Evolutionary conservation across 1,284 basidiomycete genomes (phyloP), one percentile per base, ranked within the genome.

Genomic region (Schizophyllum amplum): DNA sequence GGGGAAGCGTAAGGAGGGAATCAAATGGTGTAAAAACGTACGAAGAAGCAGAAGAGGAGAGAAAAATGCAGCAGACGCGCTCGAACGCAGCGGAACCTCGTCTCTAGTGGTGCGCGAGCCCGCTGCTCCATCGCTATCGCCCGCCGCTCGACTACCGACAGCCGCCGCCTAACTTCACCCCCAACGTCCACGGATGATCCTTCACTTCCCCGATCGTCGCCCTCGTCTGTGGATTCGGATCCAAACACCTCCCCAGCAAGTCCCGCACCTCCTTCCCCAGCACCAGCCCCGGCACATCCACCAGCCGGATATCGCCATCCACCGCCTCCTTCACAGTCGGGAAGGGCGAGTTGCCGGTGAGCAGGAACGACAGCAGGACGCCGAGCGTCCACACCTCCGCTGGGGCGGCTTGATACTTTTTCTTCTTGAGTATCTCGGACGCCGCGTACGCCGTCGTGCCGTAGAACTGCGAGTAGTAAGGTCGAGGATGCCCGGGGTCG

Each of bases 351-450:
- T 87, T 80, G 17, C 93, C 93, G 2, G 89, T 92, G 61, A 95
- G 77, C 50, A 96, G 78, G 70, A 92, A 94, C 20, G 87, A 88
- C 55, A 95, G 82, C 33, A 96, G 77, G 51, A 96, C 87, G 26
- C 94, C 94, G n/a, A 95, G 79, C 1, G 90, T 91, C 94, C 93
- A 96, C 50, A 95, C 81, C 70, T 96, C 94, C 20, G 89, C 88
- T 9, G 90, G 87, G 1, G 86, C 83, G 0, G 92, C 86, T 64
- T 82, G 82, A 65, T 89, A 89, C 5, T 81, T 77, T 65, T 83
- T 76, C 66, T 92, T 89, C 51, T 79, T 78, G 27, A 95, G 76
- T 61, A 95, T 89, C 69, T 96, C 93, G 17, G 89, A 80, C 22
- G 87, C 81, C 4, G 87, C 88, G 65, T 91, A 92, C 15, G 86